phyloP scores from a whole-genome alignment of 1,139 yeast genomes.

The Nakaseomyces delphensis region DNA sequence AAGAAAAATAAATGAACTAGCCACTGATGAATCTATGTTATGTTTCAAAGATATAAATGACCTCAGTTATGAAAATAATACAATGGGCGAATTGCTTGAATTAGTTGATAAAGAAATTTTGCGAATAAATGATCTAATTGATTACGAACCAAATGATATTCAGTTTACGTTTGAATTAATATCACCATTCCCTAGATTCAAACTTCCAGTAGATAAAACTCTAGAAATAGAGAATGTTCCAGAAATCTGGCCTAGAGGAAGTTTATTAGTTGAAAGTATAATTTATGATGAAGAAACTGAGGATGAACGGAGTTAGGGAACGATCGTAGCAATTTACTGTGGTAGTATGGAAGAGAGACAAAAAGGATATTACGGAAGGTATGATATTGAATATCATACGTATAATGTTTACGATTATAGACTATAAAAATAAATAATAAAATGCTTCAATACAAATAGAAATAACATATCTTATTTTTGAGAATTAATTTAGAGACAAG shows the following conservation, averaged over 20 bases:
- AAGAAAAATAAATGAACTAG: not conserved
- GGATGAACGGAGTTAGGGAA: too few relatives aligned
- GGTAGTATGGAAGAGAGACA: too few relatives aligned
- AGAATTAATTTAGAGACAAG: too few relatives aligned
- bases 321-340: too few relatives aligned
- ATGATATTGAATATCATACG: not conserved
- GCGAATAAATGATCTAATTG: slow-evolving; percentile 12
- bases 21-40: not conserved
- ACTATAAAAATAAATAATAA: not conserved
- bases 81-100: slow-evolving; percentile 9
- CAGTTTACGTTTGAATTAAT: slow-evolving; percentile 42
- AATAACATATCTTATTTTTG: too few relatives aligned
- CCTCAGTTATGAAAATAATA: not conserved
- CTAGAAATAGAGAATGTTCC: slow-evolving; percentile 34
- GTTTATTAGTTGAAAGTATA: slow-evolving; percentile 42
- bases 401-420: not conserved
- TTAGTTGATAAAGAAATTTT: slow-evolving; percentile 18
- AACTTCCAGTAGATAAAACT: slow-evolving; percentile 32
- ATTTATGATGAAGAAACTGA: slow-evolving; percentile 33
- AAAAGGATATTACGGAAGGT: not conserved
- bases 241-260: slow-evolving; percentile 56
- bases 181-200: slow-evolving; percentile 50
- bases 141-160: slow-evolving; percentile 32
- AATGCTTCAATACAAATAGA: not conserved
- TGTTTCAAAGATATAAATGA: not conserved